phyloP scores from a whole-genome alignment of 1,284 basidiomycete species.

The Quambalaria eucalypti region DNA sequence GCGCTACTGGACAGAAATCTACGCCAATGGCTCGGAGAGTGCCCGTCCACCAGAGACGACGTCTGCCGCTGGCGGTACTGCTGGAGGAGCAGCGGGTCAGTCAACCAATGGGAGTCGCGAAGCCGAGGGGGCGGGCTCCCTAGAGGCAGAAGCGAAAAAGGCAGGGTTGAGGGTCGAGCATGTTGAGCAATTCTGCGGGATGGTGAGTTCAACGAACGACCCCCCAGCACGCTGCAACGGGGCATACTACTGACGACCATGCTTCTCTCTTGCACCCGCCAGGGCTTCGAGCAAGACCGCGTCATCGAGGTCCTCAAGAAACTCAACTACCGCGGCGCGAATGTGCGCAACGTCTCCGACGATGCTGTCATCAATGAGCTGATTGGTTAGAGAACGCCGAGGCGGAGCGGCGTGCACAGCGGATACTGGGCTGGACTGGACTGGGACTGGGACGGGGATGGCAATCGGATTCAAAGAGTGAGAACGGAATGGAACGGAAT shows the following conservation, averaged over 20 bases:
- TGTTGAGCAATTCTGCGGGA: constrained; percentile 50
- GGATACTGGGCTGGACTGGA: no score
- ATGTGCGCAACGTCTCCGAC: constrained; percentile 46
- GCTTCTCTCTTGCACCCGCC: background rate
- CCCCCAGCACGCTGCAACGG: background rate
- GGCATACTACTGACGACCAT: background rate
- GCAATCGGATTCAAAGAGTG: no score
- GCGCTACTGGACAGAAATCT: constrained; percentile 62
- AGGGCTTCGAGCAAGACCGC: constrained; percentile 61
- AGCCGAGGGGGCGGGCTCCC: no score
- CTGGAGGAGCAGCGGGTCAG: background rate
- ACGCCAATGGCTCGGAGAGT: constrained; percentile 30
- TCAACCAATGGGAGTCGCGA: no score
- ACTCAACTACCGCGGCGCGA: constrained; percentile 79
- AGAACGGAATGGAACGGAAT: no score
- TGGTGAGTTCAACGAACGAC: constrained; percentile 16
- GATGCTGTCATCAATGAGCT: constrained; percentile 35
- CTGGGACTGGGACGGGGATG: no score
- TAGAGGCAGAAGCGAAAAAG: constrained; percentile 59
- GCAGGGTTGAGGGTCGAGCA: constrained; percentile 51
- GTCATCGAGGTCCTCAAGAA: constrained; percentile 80
- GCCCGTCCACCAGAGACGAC: constrained; percentile 12
- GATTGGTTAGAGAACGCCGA: no score
- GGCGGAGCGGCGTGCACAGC: no score
- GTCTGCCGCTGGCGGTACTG: background rate